Percentiles rank a stretch among this genome's conserved stretches.
Evolutionary conservation across 2,329 filamentous ascomycete genomes (phyloP).

Genomic region (Fusarium pseudograminearum): DNA sequence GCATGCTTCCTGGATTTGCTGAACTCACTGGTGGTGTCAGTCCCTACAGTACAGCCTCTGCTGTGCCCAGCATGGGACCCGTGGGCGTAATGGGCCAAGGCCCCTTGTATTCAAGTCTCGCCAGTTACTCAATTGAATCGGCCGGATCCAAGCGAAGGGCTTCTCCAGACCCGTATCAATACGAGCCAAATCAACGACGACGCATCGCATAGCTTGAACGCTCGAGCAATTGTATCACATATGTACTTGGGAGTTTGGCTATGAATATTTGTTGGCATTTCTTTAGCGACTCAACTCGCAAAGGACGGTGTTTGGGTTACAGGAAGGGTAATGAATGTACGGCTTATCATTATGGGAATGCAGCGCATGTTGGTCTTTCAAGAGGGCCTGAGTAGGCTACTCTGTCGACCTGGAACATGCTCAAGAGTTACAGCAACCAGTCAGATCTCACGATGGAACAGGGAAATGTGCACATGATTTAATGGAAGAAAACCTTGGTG

Average conservation of each 20-base stretch:
- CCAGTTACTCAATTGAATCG: slow-evolving; percentile 54
- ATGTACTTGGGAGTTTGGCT: slow-evolving; percentile 31
- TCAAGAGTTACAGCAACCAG: slow-evolving; percentile 31
- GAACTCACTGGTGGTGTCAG: slow-evolving; percentile 74
- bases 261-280: slow-evolving; percentile 28
- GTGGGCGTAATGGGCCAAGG: slow-evolving; percentile 54
- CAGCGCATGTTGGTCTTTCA: neutral
- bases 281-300: slow-evolving; percentile 16
- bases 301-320: slow-evolving; percentile 19
- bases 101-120: slow-evolving; percentile 52
- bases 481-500: slow-evolving; percentile 31
- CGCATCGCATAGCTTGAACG: slow-evolving; percentile 47
- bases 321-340: slow-evolving; percentile 20
- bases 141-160: slow-evolving; percentile 64
- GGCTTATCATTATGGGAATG: slow-evolving; percentile 27
- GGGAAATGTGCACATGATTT: slow-evolving; percentile 36
- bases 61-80: slow-evolving; percentile 50
- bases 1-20: slow-evolving; percentile 69
- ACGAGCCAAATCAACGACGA: slow-evolving; percentile 61
- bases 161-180: slow-evolving; percentile 58
- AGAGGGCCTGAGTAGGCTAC: neutral
- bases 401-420: neutral
- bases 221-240: slow-evolving; percentile 13
- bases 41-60: slow-evolving; percentile 66
- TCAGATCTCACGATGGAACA: slow-evolving; percentile 35